phyloP scores from a whole-genome alignment of 1,284 basidiomycete species.

The Veloboletus limbatus region DNA sequence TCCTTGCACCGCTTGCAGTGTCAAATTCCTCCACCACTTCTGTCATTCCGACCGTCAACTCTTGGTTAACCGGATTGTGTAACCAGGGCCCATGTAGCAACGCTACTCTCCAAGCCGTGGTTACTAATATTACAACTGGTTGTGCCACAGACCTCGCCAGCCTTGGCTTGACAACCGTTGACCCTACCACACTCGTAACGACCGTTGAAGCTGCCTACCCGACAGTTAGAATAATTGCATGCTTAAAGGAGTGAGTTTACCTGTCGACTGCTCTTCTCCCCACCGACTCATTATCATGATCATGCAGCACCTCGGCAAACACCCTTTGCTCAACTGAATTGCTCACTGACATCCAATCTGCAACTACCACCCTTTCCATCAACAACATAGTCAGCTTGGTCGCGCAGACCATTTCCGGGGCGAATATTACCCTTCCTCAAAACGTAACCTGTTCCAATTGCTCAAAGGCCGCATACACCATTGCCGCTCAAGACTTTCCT shows the following conservation, averaged over 20 bases:
- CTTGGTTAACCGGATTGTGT: conserved; percentile 59
- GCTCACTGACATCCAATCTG: conserved; percentile 44
- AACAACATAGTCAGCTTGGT: conserved; percentile 19
- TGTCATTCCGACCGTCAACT: conserved; percentile 50
- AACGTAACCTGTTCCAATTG: conserved; percentile 47
- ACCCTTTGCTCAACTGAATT: conserved; percentile 52
- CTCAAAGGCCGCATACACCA: conserved; percentile 43
- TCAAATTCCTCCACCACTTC: conserved; percentile 41
- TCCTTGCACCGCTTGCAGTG: conserved; percentile 44
- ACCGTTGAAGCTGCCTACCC: conserved; percentile 47
- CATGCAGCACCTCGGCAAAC: conserved; percentile 37
- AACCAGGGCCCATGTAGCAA: conserved; percentile 54
- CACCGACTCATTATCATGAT: neutral
- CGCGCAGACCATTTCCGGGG: conserved; percentile 8
- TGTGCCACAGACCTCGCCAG: conserved; percentile 49
- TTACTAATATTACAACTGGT: conserved; percentile 44
- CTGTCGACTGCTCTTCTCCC: neutral
- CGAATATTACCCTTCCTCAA: conserved; percentile 20
- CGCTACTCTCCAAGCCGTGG: conserved; percentile 44
- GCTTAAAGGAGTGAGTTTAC: conserved; percentile 54
- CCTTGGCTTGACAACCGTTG: conserved; percentile 23
- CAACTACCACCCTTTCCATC: conserved; percentile 21
- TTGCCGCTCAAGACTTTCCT: conserved; percentile 35
- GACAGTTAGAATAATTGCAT: conserved; percentile 46
- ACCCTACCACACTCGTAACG: conserved; percentile 4